A percentile compares a stretch with the other conserved stretches of the same genome.
These are phyloP conservation scores for Monosporozyma siamensis DNA, from an alignment of 805 yeast species.

Conservation along the genomic window DNA sequence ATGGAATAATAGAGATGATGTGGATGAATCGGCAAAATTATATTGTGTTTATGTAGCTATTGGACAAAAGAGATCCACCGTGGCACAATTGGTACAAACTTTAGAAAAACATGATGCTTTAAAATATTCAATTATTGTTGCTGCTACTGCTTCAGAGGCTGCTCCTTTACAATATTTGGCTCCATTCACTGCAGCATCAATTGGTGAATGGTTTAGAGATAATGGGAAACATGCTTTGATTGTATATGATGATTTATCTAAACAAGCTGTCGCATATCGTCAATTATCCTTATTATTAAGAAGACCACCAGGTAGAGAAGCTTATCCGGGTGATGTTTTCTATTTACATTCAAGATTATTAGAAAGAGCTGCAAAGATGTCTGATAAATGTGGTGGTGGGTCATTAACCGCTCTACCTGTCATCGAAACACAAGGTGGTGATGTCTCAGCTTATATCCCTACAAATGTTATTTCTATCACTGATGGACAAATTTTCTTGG, in stretches of 20 bases:
- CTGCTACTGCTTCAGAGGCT: constrained; percentile 99
- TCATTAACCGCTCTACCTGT: constrained; percentile 93
- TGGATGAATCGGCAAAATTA: constrained; percentile 93
- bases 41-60: constrained; percentile 99
- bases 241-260: constrained; percentile 95
- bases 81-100: constrained; percentile 98
- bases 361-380: constrained; percentile 97
- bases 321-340: constrained; percentile 95
- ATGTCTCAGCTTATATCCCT: constrained; percentile 96
- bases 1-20: constrained; percentile 90
- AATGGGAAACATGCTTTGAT: constrained; percentile 96
- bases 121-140: constrained; percentile 95
- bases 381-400: constrained; percentile 82
- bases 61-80: constrained; percentile 99
- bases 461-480: constrained; percentile 96
- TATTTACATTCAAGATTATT: constrained; percentile 90
- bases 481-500: constrained; percentile 97
- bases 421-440: constrained; percentile 99
- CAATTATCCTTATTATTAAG: constrained; percentile 95
- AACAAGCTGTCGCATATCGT: constrained; percentile 99
- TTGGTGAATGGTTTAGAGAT: constrained; percentile 99
- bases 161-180: constrained; percentile 99
- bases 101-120: constrained; percentile 97
- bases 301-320: constrained; percentile 96
- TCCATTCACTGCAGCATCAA: constrained; percentile 99